phyloP scores from a whole-genome alignment of 2,329 filamentous ascomycete genomes.

The Rhynchosporium secalis region DNA sequence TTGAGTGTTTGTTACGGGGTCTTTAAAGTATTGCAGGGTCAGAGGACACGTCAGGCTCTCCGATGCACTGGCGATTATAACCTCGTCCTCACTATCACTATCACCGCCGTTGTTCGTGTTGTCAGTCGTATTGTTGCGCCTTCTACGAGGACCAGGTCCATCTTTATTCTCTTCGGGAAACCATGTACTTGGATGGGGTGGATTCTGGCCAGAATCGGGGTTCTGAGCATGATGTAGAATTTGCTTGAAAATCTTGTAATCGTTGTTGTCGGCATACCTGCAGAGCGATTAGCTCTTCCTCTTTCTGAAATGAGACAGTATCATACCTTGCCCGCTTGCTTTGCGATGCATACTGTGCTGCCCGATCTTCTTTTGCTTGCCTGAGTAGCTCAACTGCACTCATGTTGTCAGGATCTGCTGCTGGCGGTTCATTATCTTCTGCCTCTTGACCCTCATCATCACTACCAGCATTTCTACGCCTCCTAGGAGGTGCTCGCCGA shows the following conservation, averaged over 20 bases:
- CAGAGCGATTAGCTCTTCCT: constrained; percentile 12
- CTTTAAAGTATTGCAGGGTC: constrained; percentile 61
- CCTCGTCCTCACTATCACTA: constrained; percentile 66
- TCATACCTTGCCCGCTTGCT: constrained; percentile 46
- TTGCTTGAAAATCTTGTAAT: constrained; percentile 61
- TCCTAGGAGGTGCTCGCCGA: constrained; percentile 40
- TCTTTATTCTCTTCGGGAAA: constrained; percentile 45
- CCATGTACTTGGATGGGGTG: constrained; percentile 61
- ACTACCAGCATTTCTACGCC: constrained; percentile 33
- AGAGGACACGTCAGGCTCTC: constrained; percentile 70
- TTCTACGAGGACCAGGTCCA: constrained; percentile 16
- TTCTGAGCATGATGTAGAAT: constrained; percentile 62
- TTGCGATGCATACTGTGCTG: constrained; percentile 41
- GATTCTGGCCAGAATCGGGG: constrained; percentile 51
- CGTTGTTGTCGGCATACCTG: constrained; percentile 59
- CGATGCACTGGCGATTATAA: constrained; percentile 63
- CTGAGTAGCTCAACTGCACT: constrained; percentile 43
- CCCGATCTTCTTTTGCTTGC: constrained; percentile 40
- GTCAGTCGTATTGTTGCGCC: constrained; percentile 20
- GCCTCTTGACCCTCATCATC: constrained; percentile 43
- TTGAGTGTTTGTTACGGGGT: constrained; percentile 65
- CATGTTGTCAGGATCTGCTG: constrained; percentile 30
- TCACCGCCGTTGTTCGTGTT: constrained; percentile 44
- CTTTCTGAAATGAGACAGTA: background rate
- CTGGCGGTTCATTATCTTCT: constrained; percentile 44